Conservation (phyloP, 2,329 filamentous ascomycete species). For the Rhexocercosporidium sp. region DNA sequence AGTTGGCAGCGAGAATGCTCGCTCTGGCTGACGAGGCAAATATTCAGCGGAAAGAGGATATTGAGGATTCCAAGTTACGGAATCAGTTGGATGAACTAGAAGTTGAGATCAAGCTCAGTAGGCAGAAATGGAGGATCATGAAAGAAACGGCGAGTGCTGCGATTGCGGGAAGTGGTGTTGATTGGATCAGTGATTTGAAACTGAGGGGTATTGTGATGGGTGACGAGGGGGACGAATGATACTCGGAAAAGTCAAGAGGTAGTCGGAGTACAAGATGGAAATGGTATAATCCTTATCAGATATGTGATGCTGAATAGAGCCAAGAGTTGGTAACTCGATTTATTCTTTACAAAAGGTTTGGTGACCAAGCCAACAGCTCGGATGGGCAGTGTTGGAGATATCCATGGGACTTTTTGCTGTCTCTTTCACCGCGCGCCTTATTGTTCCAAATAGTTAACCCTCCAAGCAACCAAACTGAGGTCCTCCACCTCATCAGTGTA, state of each 20-base stretch:
- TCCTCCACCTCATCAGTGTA: no score
- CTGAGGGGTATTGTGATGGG: conserved; percentile 76
- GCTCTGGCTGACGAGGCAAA: conserved; percentile 63
- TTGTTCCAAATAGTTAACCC: no score
- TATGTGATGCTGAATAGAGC: neutral
- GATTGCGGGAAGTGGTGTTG: conserved; percentile 79
- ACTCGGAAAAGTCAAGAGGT: neutral
- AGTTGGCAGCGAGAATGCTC: conserved; percentile 66
- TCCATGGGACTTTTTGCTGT: no score
- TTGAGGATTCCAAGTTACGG: conserved; percentile 56
- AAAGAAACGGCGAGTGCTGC: conserved; percentile 81
- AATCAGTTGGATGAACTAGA: conserved; percentile 64
- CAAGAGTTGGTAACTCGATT: no score
- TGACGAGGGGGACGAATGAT: conserved; percentile 49
- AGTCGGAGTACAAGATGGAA: neutral
- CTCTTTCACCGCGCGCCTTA: no score
- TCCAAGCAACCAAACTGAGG: no score
- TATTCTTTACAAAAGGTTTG: no score
- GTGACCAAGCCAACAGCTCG: no score
- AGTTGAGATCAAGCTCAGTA: conserved; percentile 62
- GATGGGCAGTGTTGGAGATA: no score
- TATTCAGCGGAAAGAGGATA: conserved; percentile 57
- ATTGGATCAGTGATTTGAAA: conserved; percentile 75
- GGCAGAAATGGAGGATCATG: conserved; percentile 73
- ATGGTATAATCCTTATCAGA: neutral